Percentiles rank a stretch among this genome's conserved stretches.
Evolutionary conservation across 805 yeast species (phyloP).

Genomic region (Kuraishia hungarica): DNA sequence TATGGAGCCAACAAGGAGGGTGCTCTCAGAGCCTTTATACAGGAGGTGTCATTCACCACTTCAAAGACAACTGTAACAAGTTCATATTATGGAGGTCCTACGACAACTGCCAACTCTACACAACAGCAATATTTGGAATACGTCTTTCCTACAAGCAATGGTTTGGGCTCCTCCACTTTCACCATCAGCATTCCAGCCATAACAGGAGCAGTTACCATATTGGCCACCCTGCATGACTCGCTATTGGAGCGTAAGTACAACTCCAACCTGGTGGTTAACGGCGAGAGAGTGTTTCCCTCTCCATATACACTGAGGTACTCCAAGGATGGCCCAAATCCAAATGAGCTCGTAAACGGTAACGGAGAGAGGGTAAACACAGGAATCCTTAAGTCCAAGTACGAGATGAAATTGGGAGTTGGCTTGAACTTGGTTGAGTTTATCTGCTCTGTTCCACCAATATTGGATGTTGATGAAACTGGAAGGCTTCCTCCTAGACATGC

Average conservation of each 20-base stretch:
- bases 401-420: constrained; percentile 36
- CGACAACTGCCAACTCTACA: constrained; percentile 9
- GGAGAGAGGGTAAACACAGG: background rate
- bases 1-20: background rate
- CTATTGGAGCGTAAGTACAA: constrained; percentile 28
- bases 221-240: constrained; percentile 33
- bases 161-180: constrained; percentile 26
- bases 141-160: constrained; percentile 25
- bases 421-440: constrained; percentile 34
- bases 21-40: constrained; percentile 25
- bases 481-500: constrained; percentile 11
- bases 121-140: constrained; percentile 15
- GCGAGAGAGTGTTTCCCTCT: constrained; percentile 33
- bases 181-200: constrained; percentile 37
- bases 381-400: constrained; percentile 26
- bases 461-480: constrained; percentile 11
- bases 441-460: constrained; percentile 22
- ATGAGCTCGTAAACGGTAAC: background rate
- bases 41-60: constrained; percentile 27
- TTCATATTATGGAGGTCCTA: constrained; percentile 10
- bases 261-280: constrained; percentile 31
- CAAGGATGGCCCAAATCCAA: constrained; percentile 1
- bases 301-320: constrained; percentile 19
- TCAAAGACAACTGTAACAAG: constrained; percentile 10
- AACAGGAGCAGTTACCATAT: constrained; percentile 36